Evolutionary conservation across 805 yeast species (phyloP).

Genomic region (Ascoidea tarda): DNA sequence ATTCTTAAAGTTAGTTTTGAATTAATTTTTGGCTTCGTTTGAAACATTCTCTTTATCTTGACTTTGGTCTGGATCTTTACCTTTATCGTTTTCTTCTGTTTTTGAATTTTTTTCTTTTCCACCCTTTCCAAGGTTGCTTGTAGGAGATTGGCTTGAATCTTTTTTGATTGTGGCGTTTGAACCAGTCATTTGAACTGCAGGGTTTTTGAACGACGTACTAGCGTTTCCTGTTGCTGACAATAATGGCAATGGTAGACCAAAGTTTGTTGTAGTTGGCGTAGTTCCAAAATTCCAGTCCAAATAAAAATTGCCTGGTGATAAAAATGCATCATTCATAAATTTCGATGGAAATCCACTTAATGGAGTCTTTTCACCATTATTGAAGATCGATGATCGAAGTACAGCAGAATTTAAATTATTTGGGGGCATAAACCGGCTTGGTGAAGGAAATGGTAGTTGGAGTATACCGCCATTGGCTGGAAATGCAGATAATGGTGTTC

Average conservation of each 20-base stretch:
- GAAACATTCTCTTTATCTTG: neutral
- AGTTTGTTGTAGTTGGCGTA: neutral
- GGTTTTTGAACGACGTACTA: neutral
- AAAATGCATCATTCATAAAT: slow-evolving; percentile 33
- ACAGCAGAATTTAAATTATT: no score
- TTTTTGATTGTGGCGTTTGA: no score
- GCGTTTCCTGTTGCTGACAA: neutral
- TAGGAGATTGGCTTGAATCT: neutral
- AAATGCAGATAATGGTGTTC: neutral
- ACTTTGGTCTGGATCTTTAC: neutral
- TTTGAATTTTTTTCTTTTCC: no score
- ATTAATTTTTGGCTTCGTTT: no score
- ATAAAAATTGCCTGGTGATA: slow-evolving; percentile 70
- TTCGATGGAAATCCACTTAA: slow-evolving; percentile 12
- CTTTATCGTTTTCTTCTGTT: neutral
- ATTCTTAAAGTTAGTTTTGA: no score
- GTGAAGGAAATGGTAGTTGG: neutral
- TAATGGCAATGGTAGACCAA: neutral
- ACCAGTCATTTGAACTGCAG: no score
- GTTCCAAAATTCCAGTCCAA: slow-evolving; percentile 8
- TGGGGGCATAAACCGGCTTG: neutral
- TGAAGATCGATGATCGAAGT: no score
- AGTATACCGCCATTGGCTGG: neutral
- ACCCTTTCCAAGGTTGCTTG: neutral
- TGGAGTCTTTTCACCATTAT: neutral